phyloP scores from a whole-genome alignment of 805 yeast species.

The Brettanomyces naardenensis region DNA sequence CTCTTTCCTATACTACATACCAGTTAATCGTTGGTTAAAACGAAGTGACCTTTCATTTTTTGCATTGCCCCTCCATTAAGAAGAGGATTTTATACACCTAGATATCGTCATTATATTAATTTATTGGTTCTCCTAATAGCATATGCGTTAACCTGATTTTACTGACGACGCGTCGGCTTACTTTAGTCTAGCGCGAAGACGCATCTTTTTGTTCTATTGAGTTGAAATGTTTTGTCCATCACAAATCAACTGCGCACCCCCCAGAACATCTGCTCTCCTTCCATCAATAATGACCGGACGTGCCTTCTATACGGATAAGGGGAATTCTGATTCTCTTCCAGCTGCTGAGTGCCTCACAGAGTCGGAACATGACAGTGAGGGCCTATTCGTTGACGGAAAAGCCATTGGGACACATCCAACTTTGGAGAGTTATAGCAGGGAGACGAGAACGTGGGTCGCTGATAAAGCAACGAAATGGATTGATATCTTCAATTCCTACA shows the following conservation, averaged over 20 bases:
- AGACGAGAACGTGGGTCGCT: conserved; percentile 31
- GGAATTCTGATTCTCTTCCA: conserved; percentile 37
- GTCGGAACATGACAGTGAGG: conserved; percentile 7
- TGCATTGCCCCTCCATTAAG: not conserved
- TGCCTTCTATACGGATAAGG: conserved; percentile 48
- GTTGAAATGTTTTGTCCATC: too few relatives aligned
- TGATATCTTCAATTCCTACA: conserved; percentile 40
- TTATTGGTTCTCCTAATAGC: too few relatives aligned
- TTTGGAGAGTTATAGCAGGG: conserved; percentile 35
- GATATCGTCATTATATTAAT: too few relatives aligned
- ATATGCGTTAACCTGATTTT: too few relatives aligned
- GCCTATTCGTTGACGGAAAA: conserved; percentile 43
- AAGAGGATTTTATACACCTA: too few relatives aligned
- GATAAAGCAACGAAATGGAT: conserved; percentile 28
- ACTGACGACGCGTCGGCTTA: too few relatives aligned
- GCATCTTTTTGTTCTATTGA: too few relatives aligned
- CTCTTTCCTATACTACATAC: conserved; percentile 62
- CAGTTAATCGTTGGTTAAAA: conserved; percentile 29
- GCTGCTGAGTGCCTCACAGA: conserved; percentile 1
- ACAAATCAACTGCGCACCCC: too few relatives aligned
- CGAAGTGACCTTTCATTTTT: not conserved
- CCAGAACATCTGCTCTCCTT: too few relatives aligned
- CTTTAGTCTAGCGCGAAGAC: too few relatives aligned
- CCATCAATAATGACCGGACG: conserved; percentile 24
- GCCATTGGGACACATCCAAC: conserved; percentile 41